phyloP scores from a whole-genome alignment of 129 eudicot genomes.

The Ambrosia trifida region DNA sequence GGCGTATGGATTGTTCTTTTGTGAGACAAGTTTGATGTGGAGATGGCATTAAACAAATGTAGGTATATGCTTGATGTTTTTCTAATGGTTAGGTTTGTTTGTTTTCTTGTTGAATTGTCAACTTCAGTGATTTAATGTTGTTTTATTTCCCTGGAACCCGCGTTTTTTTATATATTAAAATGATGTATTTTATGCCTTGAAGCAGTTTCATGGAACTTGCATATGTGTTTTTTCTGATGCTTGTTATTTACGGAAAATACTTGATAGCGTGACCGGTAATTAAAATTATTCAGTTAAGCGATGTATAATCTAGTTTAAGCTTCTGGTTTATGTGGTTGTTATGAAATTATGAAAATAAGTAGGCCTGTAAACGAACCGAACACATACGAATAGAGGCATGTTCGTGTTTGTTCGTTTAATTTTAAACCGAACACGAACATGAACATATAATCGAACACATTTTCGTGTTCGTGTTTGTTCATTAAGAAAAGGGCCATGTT shows the following conservation, averaged over 20 bases:
- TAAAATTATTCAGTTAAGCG: neutral
- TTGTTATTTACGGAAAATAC: too few species aligned
- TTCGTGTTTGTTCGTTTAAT: too few species aligned
- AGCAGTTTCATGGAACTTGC: constrained; percentile 23
- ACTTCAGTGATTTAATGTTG: constrained; percentile 25
- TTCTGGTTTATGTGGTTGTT: constrained; percentile 10
- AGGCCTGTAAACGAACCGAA: too few species aligned
- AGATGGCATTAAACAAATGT: constrained; percentile 28
- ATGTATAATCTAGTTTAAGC: neutral
- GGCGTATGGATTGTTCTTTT: constrained; percentile 23
- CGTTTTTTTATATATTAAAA: constrained; percentile 9
- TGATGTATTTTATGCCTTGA: neutral
- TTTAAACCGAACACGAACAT: too few species aligned
- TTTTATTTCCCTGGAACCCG: constrained; percentile 20
- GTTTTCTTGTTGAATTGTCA: constrained; percentile 36
- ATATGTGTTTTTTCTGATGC: constrained; percentile 11
- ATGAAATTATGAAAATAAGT: neutral
- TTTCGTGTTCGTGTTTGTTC: too few species aligned
- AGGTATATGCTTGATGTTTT: constrained; percentile 30
- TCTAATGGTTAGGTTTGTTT: constrained; percentile 22
- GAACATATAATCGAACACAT: too few species aligned
- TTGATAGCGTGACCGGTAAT: too few species aligned
- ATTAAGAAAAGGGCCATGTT: too few species aligned
- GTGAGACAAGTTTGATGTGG: neutral
- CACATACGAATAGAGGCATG: too few species aligned